phyloP scores from a whole-genome alignment of 176 grass and related monocot genomes.

The Carex littledalei region DNA sequence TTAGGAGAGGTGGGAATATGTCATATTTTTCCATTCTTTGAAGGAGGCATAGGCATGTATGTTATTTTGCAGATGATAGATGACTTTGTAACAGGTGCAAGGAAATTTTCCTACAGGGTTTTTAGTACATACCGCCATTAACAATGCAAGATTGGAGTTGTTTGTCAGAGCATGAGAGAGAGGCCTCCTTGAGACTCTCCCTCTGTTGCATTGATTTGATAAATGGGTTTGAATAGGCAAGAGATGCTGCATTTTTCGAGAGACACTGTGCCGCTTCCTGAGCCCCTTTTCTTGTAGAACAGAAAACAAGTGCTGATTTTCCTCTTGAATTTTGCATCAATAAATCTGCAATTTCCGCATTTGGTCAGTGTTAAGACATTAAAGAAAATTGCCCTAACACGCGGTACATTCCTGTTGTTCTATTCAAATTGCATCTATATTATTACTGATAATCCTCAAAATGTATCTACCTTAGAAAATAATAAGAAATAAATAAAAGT shows the following conservation, averaged over 20 bases:
- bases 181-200: constrained; percentile 69
- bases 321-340: constrained; percentile 96
- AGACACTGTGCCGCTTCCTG: constrained; percentile 83
- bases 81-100: neutral
- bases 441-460: neutral
- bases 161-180: constrained; percentile 75
- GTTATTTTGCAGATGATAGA: neutral
- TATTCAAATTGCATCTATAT: neutral
- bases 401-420: neutral
- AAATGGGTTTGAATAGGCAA: constrained; percentile 88
- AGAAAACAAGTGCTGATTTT: constrained; percentile 87
- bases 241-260: constrained; percentile 49
- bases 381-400: neutral
- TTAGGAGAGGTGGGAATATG: neutral
- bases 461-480: neutral
- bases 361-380: neutral
- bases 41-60: neutral
- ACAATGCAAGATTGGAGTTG: constrained; percentile 73
- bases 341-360: constrained; percentile 54
- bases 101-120: neutral
- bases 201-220: constrained; percentile 79
- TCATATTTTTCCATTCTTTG: neutral
- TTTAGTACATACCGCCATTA: constrained; percentile 55
- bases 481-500: neutral
- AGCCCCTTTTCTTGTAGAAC: constrained; percentile 95